Base-by-base conservation (phyloP, 345 rosid genomes). In the Citropsis articulata region DNA sequence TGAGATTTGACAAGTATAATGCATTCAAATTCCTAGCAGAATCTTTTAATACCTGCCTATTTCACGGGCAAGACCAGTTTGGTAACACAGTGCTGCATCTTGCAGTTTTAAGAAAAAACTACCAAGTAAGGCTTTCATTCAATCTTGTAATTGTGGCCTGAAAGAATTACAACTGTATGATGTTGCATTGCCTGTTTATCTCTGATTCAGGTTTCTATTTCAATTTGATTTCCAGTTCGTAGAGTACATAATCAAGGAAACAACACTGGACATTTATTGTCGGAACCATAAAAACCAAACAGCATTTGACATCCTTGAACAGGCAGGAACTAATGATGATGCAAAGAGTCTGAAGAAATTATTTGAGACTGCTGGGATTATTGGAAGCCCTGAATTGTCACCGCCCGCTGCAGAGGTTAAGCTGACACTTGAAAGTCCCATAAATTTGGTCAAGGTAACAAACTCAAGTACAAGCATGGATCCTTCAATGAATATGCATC, bases 81-180 rank as follows among this genome's bases (percentile, higher is more conserved):
- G 83, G 86, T 21, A 80, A 80, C 73, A 80, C 79, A 5, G 60
- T 80, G 21, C 60, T 80, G 71, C 85, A 83, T 59, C 62, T 79
- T 73, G 85, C 83, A 38, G 77, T 69, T 50, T 63, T 59, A 33
- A 33, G 69, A 66, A 30, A 65, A 12, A 33, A 65, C 69, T 18
- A 10, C 42, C 12, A 3, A 33, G 69, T 66, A 66, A 33, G 69
- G 42, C 25, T 62, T 13, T 33, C 42, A 2, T 19, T 12, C 45
- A 31, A 38, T 66, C 69, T 12, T 27, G 13, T 27, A 42, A 42
- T 42, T 42, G 48, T 42, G 48, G 48, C 10, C 48, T 10, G 3
- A 42, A 42, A 42, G 48, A 42, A 10, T 42, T 42, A 10, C 48
- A 42, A 10, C 48, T 42, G 14, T 2, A 42, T 42, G 45, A 9